Evolutionary conservation across 306 rosid genomes (phyloP).

Genomic region (Vigna reflexopilosa): DNA sequence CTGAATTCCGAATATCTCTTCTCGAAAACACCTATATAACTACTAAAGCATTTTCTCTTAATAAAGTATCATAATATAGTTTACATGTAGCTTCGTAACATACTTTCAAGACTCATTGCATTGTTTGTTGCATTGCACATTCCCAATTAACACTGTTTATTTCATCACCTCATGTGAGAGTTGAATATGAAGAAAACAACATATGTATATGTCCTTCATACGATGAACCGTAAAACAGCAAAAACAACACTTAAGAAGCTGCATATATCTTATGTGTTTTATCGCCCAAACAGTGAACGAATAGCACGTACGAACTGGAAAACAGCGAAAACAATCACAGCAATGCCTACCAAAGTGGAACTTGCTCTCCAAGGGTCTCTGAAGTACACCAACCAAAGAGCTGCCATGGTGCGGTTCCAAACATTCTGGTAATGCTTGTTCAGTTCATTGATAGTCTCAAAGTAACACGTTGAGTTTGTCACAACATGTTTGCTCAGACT

Average conservation of each 20-base stretch:
- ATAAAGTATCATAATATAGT: too few species aligned
- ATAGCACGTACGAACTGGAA: slow-evolving; percentile 42
- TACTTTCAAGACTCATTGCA: not conserved
- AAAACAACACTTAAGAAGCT: not conserved
- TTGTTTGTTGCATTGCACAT: not conserved
- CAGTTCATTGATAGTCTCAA: slow-evolving; percentile 6
- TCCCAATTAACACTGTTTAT: not conserved
- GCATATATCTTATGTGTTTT: not conserved
- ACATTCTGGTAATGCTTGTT: slow-evolving; percentile 48
- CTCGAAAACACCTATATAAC: too few species aligned
- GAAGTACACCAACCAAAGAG: slow-evolving; percentile 56
- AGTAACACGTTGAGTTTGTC: slow-evolving; percentile 42
- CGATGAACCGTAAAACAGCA: not conserved
- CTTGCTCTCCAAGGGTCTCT: slow-evolving; percentile 71
- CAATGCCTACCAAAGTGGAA: slow-evolving; percentile 62
- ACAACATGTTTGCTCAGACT: slow-evolving; percentile 52
- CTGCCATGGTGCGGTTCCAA: slow-evolving; percentile 60
- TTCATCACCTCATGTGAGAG: not conserved
- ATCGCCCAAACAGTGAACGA: not conserved
- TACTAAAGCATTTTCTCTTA: too few species aligned
- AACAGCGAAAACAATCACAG: slow-evolving; percentile 40
- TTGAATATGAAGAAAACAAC: not conserved
- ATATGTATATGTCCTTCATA: not conserved
- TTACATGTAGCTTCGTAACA: not conserved
- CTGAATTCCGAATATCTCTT: too few species aligned